Evolutionary conservation across 2,329 filamentous ascomycete species (phyloP).

Genomic region (Diaporthe citrichinensis): DNA sequence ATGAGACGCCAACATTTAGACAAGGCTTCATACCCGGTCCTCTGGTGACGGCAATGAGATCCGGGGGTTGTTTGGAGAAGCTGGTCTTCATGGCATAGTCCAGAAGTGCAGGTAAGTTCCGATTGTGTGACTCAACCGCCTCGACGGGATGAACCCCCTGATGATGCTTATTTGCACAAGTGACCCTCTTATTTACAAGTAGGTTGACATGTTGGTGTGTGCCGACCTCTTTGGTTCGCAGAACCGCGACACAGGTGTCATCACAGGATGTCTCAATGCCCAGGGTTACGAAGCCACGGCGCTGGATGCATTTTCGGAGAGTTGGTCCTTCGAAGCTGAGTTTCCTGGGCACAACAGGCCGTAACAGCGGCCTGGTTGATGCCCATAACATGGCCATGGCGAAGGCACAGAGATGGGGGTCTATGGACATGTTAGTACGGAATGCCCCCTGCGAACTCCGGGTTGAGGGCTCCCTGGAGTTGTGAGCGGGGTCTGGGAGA

Average conservation of each 20-base stretch:
- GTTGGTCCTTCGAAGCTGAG: neutral
- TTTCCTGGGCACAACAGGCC: neutral
- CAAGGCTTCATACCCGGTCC: constrained; percentile 91
- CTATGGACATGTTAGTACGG: neutral
- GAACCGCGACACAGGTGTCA: constrained; percentile 89
- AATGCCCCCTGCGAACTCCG: neutral
- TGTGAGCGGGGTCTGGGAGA: neutral
- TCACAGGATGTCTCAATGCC: constrained; percentile 92
- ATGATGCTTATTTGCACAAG: constrained; percentile 82
- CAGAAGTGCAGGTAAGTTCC: constrained; percentile 77
- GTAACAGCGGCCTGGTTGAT: neutral
- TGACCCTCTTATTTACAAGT: constrained; percentile 82
- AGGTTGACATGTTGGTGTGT: constrained; percentile 62
- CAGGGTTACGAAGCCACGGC: constrained; percentile 59
- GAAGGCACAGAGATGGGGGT: neutral
- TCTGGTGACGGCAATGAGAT: constrained; percentile 90
- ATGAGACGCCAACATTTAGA: constrained; percentile 82
- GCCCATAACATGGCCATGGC: constrained; percentile 30
- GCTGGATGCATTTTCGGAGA: neutral
- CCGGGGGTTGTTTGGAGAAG: constrained; percentile 61
- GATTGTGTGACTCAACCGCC: constrained; percentile 82
- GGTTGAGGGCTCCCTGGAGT: neutral
- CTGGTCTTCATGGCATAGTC: constrained; percentile 67
- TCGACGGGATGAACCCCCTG: constrained; percentile 85
- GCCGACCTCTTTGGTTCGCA: constrained; percentile 67